These are phyloP conservation scores for Cladosporium sp. DNA, from an alignment of 2,329 filamentous ascomycete genomes.

Conservation along the genomic window DNA sequence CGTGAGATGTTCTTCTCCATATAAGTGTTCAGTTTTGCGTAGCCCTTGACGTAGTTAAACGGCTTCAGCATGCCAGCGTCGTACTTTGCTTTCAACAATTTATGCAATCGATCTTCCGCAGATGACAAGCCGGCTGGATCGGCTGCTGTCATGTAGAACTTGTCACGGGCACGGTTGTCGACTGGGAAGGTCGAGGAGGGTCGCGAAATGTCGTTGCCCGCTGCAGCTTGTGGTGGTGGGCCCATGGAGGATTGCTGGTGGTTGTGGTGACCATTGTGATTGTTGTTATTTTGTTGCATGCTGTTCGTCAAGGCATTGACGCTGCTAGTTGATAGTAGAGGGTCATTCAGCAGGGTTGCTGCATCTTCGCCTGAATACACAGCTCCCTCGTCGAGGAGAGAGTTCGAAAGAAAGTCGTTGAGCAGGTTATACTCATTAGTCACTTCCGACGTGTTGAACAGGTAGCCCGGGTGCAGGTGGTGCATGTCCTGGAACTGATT, in stretches of 20 bases:
- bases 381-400: slow-evolving; percentile 71
- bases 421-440: slow-evolving; percentile 95
- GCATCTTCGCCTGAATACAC: slow-evolving; percentile 47
- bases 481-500: slow-evolving; percentile 94
- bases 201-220: slow-evolving; percentile 60
- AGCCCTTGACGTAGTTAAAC: slow-evolving; percentile 98
- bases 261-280: slow-evolving; percentile 21
- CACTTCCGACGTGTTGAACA: slow-evolving; percentile 92
- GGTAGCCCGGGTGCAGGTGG: slow-evolving; percentile 88
- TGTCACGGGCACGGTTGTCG: slow-evolving; percentile 72
- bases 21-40: slow-evolving; percentile 84
- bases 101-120: slow-evolving; percentile 93
- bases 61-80: slow-evolving; percentile 92
- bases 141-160: slow-evolving; percentile 93
- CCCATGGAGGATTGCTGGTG: slow-evolving; percentile 38
- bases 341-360: slow-evolving; percentile 61
- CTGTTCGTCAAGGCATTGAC: slow-evolving; percentile 44
- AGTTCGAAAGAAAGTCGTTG: slow-evolving; percentile 94
- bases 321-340: slow-evolving; percentile 51
- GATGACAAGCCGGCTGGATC: slow-evolving; percentile 86
- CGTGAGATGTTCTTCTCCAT: slow-evolving; percentile 87
- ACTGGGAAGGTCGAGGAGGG: slow-evolving; percentile 63
- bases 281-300: slow-evolving; percentile 13
- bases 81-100: slow-evolving; percentile 91
- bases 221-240: slow-evolving; percentile 47